Conservation (phyloP, 1,284 basidiomycete genomes). For the Cystobasidium slooffiae region DNA sequence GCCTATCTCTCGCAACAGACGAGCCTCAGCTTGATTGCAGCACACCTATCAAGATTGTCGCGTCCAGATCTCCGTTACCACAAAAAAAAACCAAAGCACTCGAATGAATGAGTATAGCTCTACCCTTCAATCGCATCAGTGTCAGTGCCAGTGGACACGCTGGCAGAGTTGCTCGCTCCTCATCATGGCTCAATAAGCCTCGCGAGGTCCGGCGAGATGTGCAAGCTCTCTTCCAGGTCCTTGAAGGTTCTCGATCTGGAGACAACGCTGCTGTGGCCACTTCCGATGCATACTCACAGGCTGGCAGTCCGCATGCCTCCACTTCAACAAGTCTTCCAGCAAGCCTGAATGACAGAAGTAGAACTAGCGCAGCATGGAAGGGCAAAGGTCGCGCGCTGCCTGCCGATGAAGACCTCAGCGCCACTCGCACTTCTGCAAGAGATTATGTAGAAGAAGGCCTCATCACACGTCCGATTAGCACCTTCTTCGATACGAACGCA, state of each 20-base stretch:
- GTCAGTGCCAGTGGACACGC: background rate
- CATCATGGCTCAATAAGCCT: slow-evolving; percentile 9
- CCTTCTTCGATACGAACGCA: slow-evolving; percentile 12
- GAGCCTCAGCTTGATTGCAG: background rate
- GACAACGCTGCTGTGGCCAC: background rate
- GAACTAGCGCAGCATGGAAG: background rate
- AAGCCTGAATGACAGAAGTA: background rate
- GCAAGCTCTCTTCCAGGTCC: slow-evolving; percentile 1
- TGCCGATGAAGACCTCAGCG: background rate
- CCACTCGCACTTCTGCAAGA: background rate
- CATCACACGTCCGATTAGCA: slow-evolving; percentile 4
- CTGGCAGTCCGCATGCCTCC: slow-evolving; percentile 1
- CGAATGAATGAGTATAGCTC: slow-evolving; percentile 30
- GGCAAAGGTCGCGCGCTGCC: slow-evolving; percentile 22
- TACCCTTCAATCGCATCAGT: slow-evolving; percentile 20
- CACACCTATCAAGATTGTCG: background rate
- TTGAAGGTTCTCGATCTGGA: slow-evolving; percentile 10
- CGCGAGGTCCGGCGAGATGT: slow-evolving; percentile 2
- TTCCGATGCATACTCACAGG: background rate
- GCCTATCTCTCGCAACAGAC: background rate
- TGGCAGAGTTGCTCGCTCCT: slow-evolving; percentile 2
- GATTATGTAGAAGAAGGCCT: slow-evolving; percentile 25
- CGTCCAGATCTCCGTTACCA: background rate
- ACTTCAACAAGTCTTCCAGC: background rate
- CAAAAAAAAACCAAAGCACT: background rate